phyloP scores from a whole-genome alignment of 768 basidiomycete species.

The Boletus sp. region DNA sequence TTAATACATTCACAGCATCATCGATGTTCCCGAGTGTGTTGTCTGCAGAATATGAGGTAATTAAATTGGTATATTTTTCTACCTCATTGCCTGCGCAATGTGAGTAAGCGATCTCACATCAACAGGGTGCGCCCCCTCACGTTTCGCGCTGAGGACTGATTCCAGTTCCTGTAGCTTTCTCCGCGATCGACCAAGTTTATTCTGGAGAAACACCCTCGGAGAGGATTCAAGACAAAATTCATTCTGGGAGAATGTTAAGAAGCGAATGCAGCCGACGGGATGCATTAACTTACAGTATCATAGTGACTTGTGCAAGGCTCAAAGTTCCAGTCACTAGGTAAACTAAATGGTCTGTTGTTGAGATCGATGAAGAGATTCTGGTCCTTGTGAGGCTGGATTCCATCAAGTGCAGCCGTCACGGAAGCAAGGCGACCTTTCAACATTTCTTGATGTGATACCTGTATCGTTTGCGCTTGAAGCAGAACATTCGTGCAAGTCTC shows the following conservation, averaged over 20 bases:
- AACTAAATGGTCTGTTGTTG: slow-evolving; percentile 62
- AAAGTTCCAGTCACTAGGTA: slow-evolving; percentile 67
- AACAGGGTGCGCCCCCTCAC: slow-evolving; percentile 38
- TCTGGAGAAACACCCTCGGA: slow-evolving; percentile 79
- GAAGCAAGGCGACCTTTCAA: slow-evolving; percentile 49
- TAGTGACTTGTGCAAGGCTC: slow-evolving; percentile 74
- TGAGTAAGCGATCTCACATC: slow-evolving; percentile 5
- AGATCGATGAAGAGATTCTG: slow-evolving; percentile 70
- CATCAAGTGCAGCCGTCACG: slow-evolving; percentile 46
- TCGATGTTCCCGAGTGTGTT: slow-evolving; percentile 57
- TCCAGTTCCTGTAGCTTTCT: slow-evolving; percentile 60
- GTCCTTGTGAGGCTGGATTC: slow-evolving; percentile 57
- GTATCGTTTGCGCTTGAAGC: slow-evolving; percentile 55
- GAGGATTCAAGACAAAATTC: slow-evolving; percentile 63
- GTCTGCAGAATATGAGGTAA: slow-evolving; percentile 43
- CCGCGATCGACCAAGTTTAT: slow-evolving; percentile 60
- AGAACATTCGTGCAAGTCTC: slow-evolving; percentile 53
- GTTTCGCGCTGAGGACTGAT: slow-evolving; percentile 56
- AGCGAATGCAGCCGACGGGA: not conserved
- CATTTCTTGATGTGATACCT: slow-evolving; percentile 54
- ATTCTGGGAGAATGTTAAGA: slow-evolving; percentile 11
- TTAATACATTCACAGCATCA: slow-evolving; percentile 23
- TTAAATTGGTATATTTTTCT: slow-evolving; percentile 45
- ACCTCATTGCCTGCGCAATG: slow-evolving; percentile 48
- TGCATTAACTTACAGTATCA: slow-evolving; percentile 56